A percentile compares a stretch with the other conserved stretches of the same genome.
phyloP scores from a whole-genome alignment of 2,329 filamentous ascomycete genomes.

The Penicillium sp. region DNA sequence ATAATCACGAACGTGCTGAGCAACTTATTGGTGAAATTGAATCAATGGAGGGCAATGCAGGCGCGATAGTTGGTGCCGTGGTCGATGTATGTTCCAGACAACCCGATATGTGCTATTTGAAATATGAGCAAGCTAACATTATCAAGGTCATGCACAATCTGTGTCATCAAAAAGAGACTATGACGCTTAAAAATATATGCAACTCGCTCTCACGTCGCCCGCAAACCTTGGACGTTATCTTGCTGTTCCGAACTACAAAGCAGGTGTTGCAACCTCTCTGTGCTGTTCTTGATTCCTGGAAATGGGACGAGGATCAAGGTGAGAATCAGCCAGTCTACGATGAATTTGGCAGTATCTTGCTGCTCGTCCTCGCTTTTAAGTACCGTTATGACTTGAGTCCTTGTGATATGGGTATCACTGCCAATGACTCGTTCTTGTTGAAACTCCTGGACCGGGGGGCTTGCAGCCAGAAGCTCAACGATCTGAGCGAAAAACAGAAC shows the following conservation, averaged over 20 bases:
- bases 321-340: constrained; percentile 66
- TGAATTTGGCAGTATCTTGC: constrained; percentile 62
- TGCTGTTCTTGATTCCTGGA: constrained; percentile 60
- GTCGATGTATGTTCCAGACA: constrained; percentile 57
- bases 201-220: constrained; percentile 57
- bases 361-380: constrained; percentile 58
- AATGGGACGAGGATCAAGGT: constrained; percentile 63
- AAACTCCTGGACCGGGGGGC: constrained; percentile 50
- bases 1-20: constrained; percentile 72
- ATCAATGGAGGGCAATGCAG: constrained; percentile 86
- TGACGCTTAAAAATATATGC: constrained; percentile 62
- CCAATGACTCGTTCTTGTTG: constrained; percentile 55
- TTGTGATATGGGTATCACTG: constrained; percentile 54
- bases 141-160: constrained; percentile 55
- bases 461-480: constrained; percentile 49
- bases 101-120: not conserved
- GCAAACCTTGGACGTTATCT: constrained; percentile 57
- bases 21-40: constrained; percentile 79
- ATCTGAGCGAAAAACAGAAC: constrained; percentile 56
- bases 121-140: constrained; percentile 4
- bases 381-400: constrained; percentile 56
- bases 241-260: constrained; percentile 59
- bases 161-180: constrained; percentile 60
- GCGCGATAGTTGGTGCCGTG: constrained; percentile 76
- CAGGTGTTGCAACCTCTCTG: constrained; percentile 60